phyloP scores from a whole-genome alignment of 768 basidiomycete genomes.

The Calocera cornea region DNA sequence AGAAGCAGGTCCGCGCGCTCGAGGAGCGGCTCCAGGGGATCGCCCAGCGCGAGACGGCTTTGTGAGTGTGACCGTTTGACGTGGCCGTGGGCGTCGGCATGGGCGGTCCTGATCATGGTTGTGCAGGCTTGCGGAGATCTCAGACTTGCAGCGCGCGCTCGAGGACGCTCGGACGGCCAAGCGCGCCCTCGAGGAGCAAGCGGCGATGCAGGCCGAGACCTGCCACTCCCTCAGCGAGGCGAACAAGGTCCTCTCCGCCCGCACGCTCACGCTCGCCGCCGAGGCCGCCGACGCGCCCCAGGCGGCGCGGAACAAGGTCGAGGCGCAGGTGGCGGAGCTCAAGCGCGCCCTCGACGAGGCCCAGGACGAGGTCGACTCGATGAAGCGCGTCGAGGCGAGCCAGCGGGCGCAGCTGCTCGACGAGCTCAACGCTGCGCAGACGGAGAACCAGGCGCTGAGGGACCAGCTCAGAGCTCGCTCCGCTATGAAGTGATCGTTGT shows the following conservation, averaged over 20 bases:
- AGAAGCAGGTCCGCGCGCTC: slow-evolving; percentile 68
- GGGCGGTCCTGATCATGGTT: slow-evolving; percentile 10
- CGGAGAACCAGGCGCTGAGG: slow-evolving; percentile 56
- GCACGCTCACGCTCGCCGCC: slow-evolving; percentile 54
- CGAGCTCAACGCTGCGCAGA: slow-evolving; percentile 72
- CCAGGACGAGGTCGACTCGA: slow-evolving; percentile 52
- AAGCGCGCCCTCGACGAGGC: slow-evolving; percentile 49
- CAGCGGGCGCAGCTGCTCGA: slow-evolving; percentile 78
- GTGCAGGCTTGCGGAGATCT: slow-evolving; percentile 51
- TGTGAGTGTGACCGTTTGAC: slow-evolving; percentile 38
- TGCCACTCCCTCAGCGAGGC: slow-evolving; percentile 60
- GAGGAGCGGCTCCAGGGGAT: slow-evolving; percentile 57
- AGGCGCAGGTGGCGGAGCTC: slow-evolving; percentile 47
- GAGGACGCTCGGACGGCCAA: slow-evolving; percentile 51
- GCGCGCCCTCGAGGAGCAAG: slow-evolving; percentile 50
- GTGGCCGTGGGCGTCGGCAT: no score
- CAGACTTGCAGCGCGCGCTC: slow-evolving; percentile 43
- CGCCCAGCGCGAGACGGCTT: slow-evolving; percentile 36
- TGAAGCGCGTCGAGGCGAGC: slow-evolving; percentile 57
- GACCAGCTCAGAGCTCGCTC: slow-evolving; percentile 46
- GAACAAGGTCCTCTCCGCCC: slow-evolving; percentile 63
- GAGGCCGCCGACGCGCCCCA: slow-evolving; percentile 48
- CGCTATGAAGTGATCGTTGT: background rate
- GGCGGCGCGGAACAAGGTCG: slow-evolving; percentile 48
- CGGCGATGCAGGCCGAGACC: slow-evolving; percentile 61